These are phyloP conservation scores for Phoma sp. DNA, from an alignment of 2,329 filamentous ascomycete species.

Conservation along the genomic window DNA sequence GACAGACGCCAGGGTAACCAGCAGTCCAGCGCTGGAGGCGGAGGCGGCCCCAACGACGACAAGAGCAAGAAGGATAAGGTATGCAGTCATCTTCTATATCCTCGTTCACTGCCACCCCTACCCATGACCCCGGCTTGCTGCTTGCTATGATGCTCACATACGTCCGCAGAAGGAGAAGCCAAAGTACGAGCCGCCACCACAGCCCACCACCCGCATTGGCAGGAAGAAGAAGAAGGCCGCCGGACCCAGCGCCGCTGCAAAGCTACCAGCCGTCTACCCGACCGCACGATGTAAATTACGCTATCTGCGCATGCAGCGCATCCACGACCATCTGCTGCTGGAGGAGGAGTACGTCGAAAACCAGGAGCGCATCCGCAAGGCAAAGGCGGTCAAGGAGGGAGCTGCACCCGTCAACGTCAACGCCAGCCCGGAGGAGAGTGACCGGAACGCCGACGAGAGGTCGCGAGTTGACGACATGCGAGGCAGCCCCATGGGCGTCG, in stretches of 20 bases:
- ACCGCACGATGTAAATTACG: conserved; percentile 97
- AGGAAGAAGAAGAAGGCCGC: conserved; percentile 98
- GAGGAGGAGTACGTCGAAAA: conserved; percentile 99
- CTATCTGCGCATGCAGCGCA: conserved; percentile 96
- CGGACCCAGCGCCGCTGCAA: conserved; percentile 91
- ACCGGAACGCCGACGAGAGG: conserved; percentile 92
- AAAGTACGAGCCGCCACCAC: conserved; percentile 98
- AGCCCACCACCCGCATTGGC: conserved; percentile 94
- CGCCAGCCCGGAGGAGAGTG: conserved; percentile 73
- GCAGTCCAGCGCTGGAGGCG: conserved; percentile 83
- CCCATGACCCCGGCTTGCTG: too few relatives aligned
- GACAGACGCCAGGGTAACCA: conserved; percentile 70
- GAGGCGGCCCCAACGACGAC: conserved; percentile 67
- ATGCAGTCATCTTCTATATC: conserved; percentile 7
- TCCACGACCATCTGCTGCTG: conserved; percentile 94
- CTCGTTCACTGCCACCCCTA: not conserved
- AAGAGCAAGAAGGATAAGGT: conserved; percentile 87
- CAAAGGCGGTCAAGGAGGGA: conserved; percentile 69
- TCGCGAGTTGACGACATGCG: conserved; percentile 97
- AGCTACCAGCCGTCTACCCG: conserved; percentile 91
- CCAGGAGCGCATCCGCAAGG: conserved; percentile 92
- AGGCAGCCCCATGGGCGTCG: conserved; percentile 97
- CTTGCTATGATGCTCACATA: conserved; percentile 24
- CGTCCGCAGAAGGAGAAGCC: conserved; percentile 90
- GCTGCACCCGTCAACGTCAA: conserved; percentile 62